Conservation (phyloP, 108 stramenopile species). For the Nitzschia sp. region DNA sequence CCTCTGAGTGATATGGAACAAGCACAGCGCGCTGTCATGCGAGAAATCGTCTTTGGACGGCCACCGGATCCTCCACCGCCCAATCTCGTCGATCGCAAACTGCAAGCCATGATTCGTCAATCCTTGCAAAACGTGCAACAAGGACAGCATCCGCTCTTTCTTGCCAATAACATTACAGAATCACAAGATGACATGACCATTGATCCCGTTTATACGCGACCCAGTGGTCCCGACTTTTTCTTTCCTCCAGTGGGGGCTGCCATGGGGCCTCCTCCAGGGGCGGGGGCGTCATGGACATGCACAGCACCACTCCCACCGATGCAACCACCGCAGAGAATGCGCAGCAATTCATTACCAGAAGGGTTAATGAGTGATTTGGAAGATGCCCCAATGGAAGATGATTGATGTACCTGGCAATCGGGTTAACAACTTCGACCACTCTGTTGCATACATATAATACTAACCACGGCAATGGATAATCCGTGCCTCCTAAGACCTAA, state of each 20-base stretch:
- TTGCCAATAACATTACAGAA: background rate
- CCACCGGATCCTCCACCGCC: background rate
- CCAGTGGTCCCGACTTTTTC: background rate
- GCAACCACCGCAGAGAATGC: conserved; percentile 1
- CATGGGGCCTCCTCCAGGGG: background rate
- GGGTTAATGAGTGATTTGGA: conserved; percentile 5
- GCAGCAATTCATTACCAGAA: conserved; percentile 30
- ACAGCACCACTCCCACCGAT: background rate
- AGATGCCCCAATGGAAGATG: background rate
- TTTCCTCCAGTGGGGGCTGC: background rate
- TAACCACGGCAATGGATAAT: background rate
- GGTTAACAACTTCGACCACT: too few relatives aligned
- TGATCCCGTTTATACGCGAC: conserved; percentile 13
- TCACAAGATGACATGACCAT: conserved; percentile 35
- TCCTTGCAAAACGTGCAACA: conserved; percentile 23
- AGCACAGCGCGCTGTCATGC: conserved; percentile 22
- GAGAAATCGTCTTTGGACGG: conserved; percentile 25
- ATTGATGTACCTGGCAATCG: background rate
- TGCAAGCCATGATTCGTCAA: conserved; percentile 26
- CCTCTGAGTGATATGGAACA: conserved; percentile 23
- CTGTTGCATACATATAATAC: too few relatives aligned
- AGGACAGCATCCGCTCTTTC: conserved; percentile 14
- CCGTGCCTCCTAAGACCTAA: too few relatives aligned
- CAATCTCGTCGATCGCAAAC: conserved; percentile 32
- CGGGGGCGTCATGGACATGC: too few relatives aligned